These are phyloP conservation scores for Chytriomyces hyalinus DNA, from an alignment of 192 early-diverging fungal species.

Conservation along the genomic window DNA sequence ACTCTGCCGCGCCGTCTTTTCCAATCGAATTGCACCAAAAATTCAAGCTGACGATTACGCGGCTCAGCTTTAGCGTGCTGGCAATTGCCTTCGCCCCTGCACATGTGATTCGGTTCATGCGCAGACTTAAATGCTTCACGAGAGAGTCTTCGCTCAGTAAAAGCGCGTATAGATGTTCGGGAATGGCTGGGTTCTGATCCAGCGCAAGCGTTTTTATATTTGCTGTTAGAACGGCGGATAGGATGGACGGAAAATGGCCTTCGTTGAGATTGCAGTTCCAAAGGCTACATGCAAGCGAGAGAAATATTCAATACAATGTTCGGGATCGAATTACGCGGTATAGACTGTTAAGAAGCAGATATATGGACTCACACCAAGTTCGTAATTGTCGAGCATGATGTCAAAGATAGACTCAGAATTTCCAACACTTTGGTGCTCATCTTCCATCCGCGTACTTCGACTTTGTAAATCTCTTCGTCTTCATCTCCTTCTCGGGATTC, in stretches of 20 bases:
- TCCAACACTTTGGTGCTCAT: slow-evolving; percentile 39
- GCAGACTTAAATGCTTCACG: slow-evolving; percentile 43
- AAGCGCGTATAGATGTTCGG: slow-evolving; percentile 41
- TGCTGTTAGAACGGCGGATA: slow-evolving; percentile 32
- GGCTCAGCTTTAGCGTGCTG: slow-evolving; percentile 45
- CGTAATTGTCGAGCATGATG: slow-evolving; percentile 38
- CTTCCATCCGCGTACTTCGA: slow-evolving; percentile 57
- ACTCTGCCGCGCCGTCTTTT: slow-evolving; percentile 50
- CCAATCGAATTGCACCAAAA: slow-evolving; percentile 56
- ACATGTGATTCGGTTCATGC: slow-evolving; percentile 51
- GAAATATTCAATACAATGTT: not conserved
- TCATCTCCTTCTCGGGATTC: slow-evolving; percentile 48
- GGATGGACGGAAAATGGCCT: slow-evolving; percentile 41
- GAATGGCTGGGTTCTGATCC: slow-evolving; percentile 57
- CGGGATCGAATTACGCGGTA: not conserved
- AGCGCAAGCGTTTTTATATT: slow-evolving; percentile 45
- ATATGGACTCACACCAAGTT: slow-evolving; percentile 41
- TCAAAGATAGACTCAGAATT: slow-evolving; percentile 30
- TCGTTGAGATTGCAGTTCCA: slow-evolving; percentile 59
- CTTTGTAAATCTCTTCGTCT: slow-evolving; percentile 51
- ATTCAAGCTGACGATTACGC: slow-evolving; percentile 42
- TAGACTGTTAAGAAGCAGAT: not conserved
- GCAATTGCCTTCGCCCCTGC: slow-evolving; percentile 48
- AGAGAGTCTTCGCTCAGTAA: slow-evolving; percentile 50
- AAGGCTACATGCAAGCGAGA: slow-evolving; percentile 34